Evolutionary conservation across 352 stramenopile species (phyloP).

Genomic region (Phytophthora chlamydospora): DNA sequence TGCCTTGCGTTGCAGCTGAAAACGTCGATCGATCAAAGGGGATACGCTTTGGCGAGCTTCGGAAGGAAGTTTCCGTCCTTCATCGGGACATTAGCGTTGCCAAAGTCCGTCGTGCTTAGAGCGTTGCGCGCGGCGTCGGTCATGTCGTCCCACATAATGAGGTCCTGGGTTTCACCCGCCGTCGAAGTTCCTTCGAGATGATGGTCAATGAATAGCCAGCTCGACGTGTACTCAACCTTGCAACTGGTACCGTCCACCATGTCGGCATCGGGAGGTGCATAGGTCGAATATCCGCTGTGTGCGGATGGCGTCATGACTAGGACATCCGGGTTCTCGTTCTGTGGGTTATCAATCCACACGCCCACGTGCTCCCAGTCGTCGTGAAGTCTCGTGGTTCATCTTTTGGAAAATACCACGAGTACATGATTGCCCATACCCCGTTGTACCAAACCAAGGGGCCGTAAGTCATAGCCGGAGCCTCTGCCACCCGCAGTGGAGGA

Average conservation of each 20-base stretch:
- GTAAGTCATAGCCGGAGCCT: constrained; percentile 29
- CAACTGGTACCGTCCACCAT: constrained; percentile 26
- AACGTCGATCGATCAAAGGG: not conserved
- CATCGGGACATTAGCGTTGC: constrained; percentile 28
- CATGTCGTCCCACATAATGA: constrained; percentile 31
- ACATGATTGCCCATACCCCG: constrained; percentile 34
- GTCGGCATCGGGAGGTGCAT: constrained; percentile 19
- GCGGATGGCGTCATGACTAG: constrained; percentile 28
- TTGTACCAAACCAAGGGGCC: constrained; percentile 25
- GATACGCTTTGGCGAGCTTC: constrained; percentile 27
- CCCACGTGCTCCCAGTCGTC: constrained; percentile 45
- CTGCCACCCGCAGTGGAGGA: constrained; percentile 30
- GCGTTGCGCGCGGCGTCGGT: constrained; percentile 31
- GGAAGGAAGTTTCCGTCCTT: constrained; percentile 37
- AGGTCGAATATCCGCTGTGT: constrained; percentile 33
- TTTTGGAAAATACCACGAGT: constrained; percentile 54
- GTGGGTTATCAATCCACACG: constrained; percentile 33
- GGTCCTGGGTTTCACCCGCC: constrained; percentile 28
- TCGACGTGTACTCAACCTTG: constrained; percentile 31
- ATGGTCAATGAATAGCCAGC: constrained; percentile 26
- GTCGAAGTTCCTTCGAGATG: constrained; percentile 18
- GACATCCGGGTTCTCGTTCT: constrained; percentile 13
- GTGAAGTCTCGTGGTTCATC: constrained; percentile 24
- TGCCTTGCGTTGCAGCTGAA: too few relatives aligned
- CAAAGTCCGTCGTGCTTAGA: constrained; percentile 31